Percentiles rank a stretch among this genome's conserved stretches.
Conservation (phyloP, 2,329 filamentous ascomycete genomes). For the Venturia pyrina region DNA sequence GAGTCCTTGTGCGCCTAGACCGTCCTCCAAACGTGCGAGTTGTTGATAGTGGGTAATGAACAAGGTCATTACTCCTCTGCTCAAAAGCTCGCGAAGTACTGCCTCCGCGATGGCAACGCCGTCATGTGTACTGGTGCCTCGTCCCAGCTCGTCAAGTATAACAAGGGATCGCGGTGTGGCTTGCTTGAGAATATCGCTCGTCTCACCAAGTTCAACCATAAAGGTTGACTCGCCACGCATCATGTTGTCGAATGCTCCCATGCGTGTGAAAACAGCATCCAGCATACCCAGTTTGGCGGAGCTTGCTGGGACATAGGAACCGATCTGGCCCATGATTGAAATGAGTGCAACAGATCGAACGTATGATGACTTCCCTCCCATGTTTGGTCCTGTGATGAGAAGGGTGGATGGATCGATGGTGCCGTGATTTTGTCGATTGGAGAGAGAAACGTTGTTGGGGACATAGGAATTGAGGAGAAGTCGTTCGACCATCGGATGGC, state of each 20-base stretch:
- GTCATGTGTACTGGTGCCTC: conserved; percentile 90
- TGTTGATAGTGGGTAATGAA: conserved; percentile 99
- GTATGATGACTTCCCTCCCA: conserved; percentile 98
- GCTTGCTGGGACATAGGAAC: conserved; percentile 81
- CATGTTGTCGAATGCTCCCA: conserved; percentile 94
- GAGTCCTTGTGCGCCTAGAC: conserved; percentile 53
- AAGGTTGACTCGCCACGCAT: conserved; percentile 92
- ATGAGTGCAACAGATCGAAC: conserved; percentile 88
- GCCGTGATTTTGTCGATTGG: conserved; percentile 4
- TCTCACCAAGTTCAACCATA: conserved; percentile 95
- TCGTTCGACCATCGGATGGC: conserved; percentile 94
- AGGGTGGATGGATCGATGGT: conserved; percentile 58
- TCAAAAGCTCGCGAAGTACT: conserved; percentile 76
- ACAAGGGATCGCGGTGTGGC: conserved; percentile 78
- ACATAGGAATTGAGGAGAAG: conserved; percentile 79
- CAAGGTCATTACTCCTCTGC: conserved; percentile 67
- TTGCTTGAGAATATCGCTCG: conserved; percentile 78
- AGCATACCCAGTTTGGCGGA: conserved; percentile 67
- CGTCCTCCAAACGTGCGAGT: conserved; percentile 61
- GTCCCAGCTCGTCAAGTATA: conserved; percentile 87
- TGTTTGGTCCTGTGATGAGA: conserved; percentile 92
- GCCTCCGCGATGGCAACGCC: conserved; percentile 92
- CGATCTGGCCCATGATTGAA: conserved; percentile 87
- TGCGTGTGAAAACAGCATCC: conserved; percentile 89
- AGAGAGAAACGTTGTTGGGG: conserved; percentile 60